Base-by-base conservation (phyloP, 306 rosid species). In the Amphicarpaea edgeworthii region DNA sequence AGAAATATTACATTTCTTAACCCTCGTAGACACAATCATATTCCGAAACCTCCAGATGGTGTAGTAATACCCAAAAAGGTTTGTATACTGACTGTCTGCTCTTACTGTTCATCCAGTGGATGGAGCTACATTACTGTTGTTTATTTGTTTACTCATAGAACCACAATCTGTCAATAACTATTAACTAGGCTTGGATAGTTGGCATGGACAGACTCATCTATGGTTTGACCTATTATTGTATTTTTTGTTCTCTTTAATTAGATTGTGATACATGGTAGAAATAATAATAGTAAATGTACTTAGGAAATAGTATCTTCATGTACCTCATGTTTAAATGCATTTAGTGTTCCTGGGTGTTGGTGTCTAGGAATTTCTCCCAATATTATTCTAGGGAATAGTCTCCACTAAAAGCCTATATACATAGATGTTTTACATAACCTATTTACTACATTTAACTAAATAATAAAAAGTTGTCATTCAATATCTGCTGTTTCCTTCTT, bases 11-110 rank as follows among this genome's bases (percentile, higher is more conserved):
- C 91, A 20, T 91, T 76, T 81, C 89, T 85, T 66, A 70, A 79
- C 41, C 94, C 90, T 64, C n/a, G 0, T n/a, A 49, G 19, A 42
- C 91, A 83, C 38, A 58, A 59, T 68, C 97, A 91, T 76, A 34
- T 78, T 54, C 87, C 93, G n/a, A 85, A 70, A 81, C 91, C 85
- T 78, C 93, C 93, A 2, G 41, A 61, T 32, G 93, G 85, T 49
- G 91, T 82, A 23, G 47, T 82, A 77, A 75, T 88, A 70, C 97
- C 97, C 15, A 37, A 37, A 74, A 91, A 89, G 91, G 97, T 91
- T 54, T 58, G 76, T 65, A 28, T 41, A n/a, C 51, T 11, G 28
- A 59, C 40, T 34, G 24, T 16, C 30, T 38, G 26, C 69, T 63
- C 49, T 64, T 64, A 17, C 6, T 15, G 70, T 6, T 59, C 60